These are phyloP conservation scores for Stipa capillata DNA, from an alignment of 176 grass and related monocot genomes.

Conservation along the genomic window DNA sequence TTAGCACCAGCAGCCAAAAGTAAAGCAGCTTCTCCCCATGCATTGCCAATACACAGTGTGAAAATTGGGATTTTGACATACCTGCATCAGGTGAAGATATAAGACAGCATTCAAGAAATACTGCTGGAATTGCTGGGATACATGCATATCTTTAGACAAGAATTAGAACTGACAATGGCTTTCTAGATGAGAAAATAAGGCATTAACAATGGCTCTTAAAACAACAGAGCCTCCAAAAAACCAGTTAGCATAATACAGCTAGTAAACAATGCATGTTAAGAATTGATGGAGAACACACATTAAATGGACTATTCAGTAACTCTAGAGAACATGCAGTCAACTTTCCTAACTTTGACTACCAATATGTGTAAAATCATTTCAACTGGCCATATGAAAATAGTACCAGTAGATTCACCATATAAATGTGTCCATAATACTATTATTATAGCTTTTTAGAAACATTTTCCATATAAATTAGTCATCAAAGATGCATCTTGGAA, in stretches of 20 bases:
- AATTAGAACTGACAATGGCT: background rate
- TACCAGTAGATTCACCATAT: background rate
- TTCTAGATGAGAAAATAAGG: background rate
- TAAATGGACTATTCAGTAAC: background rate
- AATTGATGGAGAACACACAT: background rate
- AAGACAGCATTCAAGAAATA: background rate
- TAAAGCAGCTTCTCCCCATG: slow-evolving; percentile 89
- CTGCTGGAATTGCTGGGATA: background rate
- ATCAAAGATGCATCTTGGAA: background rate
- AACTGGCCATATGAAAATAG: background rate
- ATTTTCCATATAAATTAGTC: background rate
- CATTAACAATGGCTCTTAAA: background rate
- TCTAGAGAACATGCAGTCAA: background rate
- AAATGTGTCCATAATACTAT: background rate
- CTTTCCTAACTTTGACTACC: background rate
- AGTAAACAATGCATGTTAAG: background rate
- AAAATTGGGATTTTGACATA: slow-evolving; percentile 84
- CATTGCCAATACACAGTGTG: slow-evolving; percentile 93
- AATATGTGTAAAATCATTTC: background rate
- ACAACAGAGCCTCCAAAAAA: background rate
- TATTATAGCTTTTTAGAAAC: background rate
- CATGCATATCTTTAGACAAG: background rate
- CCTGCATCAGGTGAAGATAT: slow-evolving; percentile 23
- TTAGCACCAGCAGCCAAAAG: slow-evolving; percentile 87
- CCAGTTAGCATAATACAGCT: background rate